Percentiles rank a stretch among this genome's conserved stretches.
Evolutionary conservation across 352 stramenopile species (phyloP).

Genomic region (Phytopythium cucurbitacearum): DNA sequence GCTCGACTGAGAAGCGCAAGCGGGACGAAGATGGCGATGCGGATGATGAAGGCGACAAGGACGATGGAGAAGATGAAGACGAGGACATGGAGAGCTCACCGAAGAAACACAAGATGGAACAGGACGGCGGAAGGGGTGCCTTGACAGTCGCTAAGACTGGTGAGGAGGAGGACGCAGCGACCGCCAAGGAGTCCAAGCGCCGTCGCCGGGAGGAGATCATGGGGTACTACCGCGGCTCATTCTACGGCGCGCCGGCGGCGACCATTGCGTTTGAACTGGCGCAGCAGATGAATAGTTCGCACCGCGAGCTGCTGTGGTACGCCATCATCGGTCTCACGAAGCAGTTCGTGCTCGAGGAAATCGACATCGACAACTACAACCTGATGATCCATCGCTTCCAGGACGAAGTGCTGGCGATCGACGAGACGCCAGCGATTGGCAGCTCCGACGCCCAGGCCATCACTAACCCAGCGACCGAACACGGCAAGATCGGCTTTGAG

Average conservation of each 20-base stretch:
- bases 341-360: slow-evolving; percentile 91
- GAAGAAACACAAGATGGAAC: slow-evolving; percentile 31
- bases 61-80: slow-evolving; percentile 22
- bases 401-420: slow-evolving; percentile 87
- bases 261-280: slow-evolving; percentile 81
- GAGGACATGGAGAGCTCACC: slow-evolving; percentile 18
- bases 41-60: slow-evolving; percentile 9
- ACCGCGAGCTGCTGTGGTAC: slow-evolving; percentile 94
- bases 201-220: slow-evolving; percentile 76
- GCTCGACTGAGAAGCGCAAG: slow-evolving; percentile 22
- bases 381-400: slow-evolving; percentile 87
- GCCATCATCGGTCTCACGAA: slow-evolving; percentile 97
- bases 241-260: slow-evolving; percentile 66
- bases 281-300: slow-evolving; percentile 79
- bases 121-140: slow-evolving; percentile 21
- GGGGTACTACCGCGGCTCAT: slow-evolving; percentile 94
- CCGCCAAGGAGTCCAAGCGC: slow-evolving; percentile 38
- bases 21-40: slow-evolving; percentile 30
- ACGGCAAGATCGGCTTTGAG: slow-evolving; percentile 86
- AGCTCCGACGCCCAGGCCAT: slow-evolving; percentile 5
- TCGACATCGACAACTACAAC: slow-evolving; percentile 93
- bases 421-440: slow-evolving; percentile 15
- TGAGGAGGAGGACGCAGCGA: slow-evolving; percentile 18
- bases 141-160: slow-evolving; percentile 9
- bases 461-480: slow-evolving; percentile 56